Evolutionary conservation across 2,329 filamentous ascomycete species (phyloP).

Genomic region (Aspergillus neoniger): DNA sequence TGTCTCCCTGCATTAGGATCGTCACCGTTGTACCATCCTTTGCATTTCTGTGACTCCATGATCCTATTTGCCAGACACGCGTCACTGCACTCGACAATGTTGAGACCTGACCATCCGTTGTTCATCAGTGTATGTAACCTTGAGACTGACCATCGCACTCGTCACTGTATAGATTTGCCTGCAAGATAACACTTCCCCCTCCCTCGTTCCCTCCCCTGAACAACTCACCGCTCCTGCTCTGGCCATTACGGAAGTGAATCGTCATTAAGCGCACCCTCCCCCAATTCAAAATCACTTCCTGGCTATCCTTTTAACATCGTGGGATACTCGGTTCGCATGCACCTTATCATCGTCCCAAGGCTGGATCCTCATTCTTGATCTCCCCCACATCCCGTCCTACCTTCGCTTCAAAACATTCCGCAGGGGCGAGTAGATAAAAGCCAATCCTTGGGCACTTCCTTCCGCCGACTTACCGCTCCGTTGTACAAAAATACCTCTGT

Average conservation of each 20-base stretch:
- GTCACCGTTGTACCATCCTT: constrained; percentile 18
- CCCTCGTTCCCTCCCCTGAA: constrained; percentile 4
- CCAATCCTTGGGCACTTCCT: constrained; percentile 8
- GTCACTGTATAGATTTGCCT: constrained; percentile 12
- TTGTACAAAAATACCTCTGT: constrained; percentile 8
- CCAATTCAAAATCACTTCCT: neutral
- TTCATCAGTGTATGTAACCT: constrained; percentile 11
- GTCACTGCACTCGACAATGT: constrained; percentile 18
- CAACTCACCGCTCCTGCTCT: neutral
- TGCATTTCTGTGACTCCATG: constrained; percentile 8
- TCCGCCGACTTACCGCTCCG: constrained; percentile 3
- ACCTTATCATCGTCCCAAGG: constrained; percentile 10
- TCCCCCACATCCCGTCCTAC: constrained; percentile 12
- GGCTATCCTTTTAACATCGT: neutral
- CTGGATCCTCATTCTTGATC: constrained; percentile 12
- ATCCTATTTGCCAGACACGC: constrained; percentile 21
- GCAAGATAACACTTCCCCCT: constrained; percentile 7
- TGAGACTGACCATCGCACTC: constrained; percentile 13
- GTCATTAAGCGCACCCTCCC: constrained; percentile 2
- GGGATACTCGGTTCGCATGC: constrained; percentile 8
- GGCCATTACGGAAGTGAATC: constrained; percentile 1
- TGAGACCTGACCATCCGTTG: neutral
- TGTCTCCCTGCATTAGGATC: constrained; percentile 24
- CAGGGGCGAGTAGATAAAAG: constrained; percentile 14
- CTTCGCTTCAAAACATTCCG: constrained; percentile 13